Evolutionary conservation across 2,329 filamentous ascomycete genomes (phyloP).

Genomic region (Bimuria novae-zelandiae): DNA sequence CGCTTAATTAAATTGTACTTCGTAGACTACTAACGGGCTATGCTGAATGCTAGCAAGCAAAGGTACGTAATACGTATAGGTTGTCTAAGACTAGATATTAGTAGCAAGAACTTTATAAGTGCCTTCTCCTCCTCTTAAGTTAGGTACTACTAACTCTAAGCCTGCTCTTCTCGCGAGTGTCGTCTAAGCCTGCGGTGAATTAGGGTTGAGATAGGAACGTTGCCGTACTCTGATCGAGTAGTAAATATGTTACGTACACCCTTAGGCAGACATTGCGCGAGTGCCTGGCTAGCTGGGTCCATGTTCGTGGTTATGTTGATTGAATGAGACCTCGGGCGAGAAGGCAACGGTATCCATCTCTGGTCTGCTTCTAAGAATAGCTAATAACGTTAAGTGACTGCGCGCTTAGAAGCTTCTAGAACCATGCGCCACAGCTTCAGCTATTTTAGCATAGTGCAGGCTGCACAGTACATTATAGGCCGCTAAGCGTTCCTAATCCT

Average conservation of each 20-base stretch:
- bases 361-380: not conserved
- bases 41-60: constrained; percentile 11
- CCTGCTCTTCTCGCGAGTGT: constrained; percentile 9
- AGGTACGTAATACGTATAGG: constrained; percentile 15
- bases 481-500: too few species aligned
- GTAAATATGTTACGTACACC: constrained; percentile 11
- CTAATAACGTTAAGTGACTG: too few species aligned
- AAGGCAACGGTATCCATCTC: not conserved
- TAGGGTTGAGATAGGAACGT: constrained; percentile 24
- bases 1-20: not conserved
- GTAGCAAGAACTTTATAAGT: constrained; percentile 19
- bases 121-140: constrained; percentile 33
- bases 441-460: too few species aligned
- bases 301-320: constrained; percentile 5
- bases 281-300: constrained; percentile 17
- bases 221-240: constrained; percentile 9
- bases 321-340: not conserved
- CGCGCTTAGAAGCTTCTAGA: too few species aligned
- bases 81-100: constrained; percentile 12
- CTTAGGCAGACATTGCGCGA: constrained; percentile 8
- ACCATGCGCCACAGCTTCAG: too few species aligned
- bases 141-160: constrained; percentile 34
- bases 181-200: constrained; percentile 18
- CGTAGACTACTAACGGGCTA: constrained; percentile 3
- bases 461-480: too few species aligned